Evolutionary conservation across 2,329 filamentous ascomycete species (phyloP).

Genomic region (Graphium sp.): DNA sequence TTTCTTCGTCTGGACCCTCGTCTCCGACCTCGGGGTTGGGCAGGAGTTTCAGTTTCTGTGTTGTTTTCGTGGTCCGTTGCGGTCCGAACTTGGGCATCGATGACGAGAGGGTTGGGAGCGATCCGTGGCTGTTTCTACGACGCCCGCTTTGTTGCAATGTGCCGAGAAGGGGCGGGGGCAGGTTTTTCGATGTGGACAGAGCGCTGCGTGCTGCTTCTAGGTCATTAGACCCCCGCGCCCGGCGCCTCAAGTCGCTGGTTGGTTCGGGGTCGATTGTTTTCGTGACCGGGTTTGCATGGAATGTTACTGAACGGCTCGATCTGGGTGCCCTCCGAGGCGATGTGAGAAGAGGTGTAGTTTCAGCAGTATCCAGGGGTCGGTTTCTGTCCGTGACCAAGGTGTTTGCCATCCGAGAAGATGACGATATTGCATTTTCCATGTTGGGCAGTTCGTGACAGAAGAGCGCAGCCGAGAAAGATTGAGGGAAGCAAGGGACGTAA

Average conservation of each 20-base stretch:
- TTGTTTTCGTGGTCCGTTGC: conserved; percentile 86
- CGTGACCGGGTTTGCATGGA: conserved; percentile 54
- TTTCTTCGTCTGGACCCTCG: conserved; percentile 69
- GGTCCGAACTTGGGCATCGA: conserved; percentile 63
- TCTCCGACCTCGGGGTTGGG: conserved; percentile 75
- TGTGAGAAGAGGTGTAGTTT: conserved; percentile 18
- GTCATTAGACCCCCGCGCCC: conserved; percentile 8
- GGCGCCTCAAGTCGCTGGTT: conserved; percentile 9
- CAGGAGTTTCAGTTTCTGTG: conserved; percentile 92
- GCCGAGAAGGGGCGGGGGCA: conserved; percentile 44
- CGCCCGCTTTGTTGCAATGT: conserved; percentile 77
- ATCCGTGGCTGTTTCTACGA: conserved; percentile 67
- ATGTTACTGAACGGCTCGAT: conserved; percentile 52
- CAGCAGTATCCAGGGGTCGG: conserved; percentile 8
- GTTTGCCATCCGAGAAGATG: too few relatives aligned
- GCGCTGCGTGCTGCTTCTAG: conserved; percentile 15
- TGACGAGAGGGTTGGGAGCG: conserved; percentile 17
- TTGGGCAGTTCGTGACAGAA: too few relatives aligned
- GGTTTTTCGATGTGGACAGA: conserved; percentile 18
- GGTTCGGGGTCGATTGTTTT: conserved; percentile 38
- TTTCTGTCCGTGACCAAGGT: background rate
- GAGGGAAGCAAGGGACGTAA: too few relatives aligned
- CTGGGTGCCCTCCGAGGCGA: conserved; percentile 13
- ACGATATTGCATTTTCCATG: too few relatives aligned
- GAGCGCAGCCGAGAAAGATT: too few relatives aligned